Conservation (phyloP, 73 alveolate genomes). For the Tetrahymena borealis region DNA sequence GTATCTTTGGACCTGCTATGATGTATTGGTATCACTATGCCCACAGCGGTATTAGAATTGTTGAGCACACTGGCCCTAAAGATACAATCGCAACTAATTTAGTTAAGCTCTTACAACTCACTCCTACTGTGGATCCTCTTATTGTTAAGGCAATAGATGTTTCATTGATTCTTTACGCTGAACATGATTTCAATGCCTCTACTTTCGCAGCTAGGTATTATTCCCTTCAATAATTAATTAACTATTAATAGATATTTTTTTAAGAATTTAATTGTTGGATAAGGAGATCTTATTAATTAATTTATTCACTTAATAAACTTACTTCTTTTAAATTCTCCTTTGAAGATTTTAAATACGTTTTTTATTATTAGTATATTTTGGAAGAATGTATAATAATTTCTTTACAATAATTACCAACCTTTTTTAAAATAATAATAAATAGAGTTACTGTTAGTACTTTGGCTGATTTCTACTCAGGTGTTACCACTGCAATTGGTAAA, state of each 20-base stretch:
- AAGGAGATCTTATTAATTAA: neutral
- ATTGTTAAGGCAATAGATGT: constrained; percentile 52
- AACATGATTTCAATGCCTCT: constrained; percentile 71
- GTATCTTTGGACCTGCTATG: constrained; percentile 56
- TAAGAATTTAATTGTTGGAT: neutral
- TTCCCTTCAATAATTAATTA: too few relatives aligned
- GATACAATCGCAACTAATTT: constrained; percentile 58
- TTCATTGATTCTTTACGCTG: constrained; percentile 69
- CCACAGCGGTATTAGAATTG: constrained; percentile 47
- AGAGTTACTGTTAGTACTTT: constrained; percentile 60
- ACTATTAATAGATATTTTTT: too few relatives aligned
- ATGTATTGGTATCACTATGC: constrained; percentile 63
- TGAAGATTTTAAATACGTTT: neutral
- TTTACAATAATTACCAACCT: neutral
- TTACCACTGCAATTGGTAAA: constrained; percentile 48
- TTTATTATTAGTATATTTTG: neutral
- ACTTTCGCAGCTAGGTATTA: constrained; percentile 67
- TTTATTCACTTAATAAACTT: neutral
- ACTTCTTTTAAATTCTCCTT: neutral
- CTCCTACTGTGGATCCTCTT: constrained; percentile 32
- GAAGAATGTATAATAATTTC: neutral
- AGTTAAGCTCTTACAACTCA: constrained; percentile 38
- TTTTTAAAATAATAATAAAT: neutral
- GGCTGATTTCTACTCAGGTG: constrained; percentile 59
- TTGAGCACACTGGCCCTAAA: constrained; percentile 32